Evolutionary conservation across 345 rosid genomes (phyloP).

Genomic region (Arabidopsis thaliana): TAIR10.1 NC_003075.7:15116001-15116500

Average conservation of each 20-base stretch:
- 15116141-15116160: slow-evolving; percentile 21
- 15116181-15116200: slow-evolving; percentile 17
- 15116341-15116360: slow-evolving; percentile 10
- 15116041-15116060: slow-evolving; percentile 5
- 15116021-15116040: slow-evolving; percentile 22
- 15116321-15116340: slow-evolving; percentile 28
- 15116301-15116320: slow-evolving; percentile 13
- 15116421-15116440: slow-evolving; percentile 24
- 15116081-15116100: slow-evolving; percentile 17
- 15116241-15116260: slow-evolving; percentile 15
- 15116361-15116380: slow-evolving; percentile 21
- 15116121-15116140: slow-evolving; percentile 23
- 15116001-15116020: slow-evolving; percentile 16
- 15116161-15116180: slow-evolving; percentile 1
- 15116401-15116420: not conserved
- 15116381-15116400: slow-evolving; percentile 26
- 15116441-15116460: slow-evolving; percentile 12
- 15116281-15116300: slow-evolving; percentile 18
- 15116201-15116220: not conserved
- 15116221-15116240: slow-evolving; percentile 26
- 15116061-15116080: slow-evolving; percentile 30
- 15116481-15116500: slow-evolving; percentile 27
- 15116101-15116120: slow-evolving; percentile 6
- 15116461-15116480: slow-evolving; percentile 39
- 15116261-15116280: slow-evolving; percentile 16